phyloP scores from a whole-genome alignment of 306 rosid species.

The Calophaca sinica region DNA sequence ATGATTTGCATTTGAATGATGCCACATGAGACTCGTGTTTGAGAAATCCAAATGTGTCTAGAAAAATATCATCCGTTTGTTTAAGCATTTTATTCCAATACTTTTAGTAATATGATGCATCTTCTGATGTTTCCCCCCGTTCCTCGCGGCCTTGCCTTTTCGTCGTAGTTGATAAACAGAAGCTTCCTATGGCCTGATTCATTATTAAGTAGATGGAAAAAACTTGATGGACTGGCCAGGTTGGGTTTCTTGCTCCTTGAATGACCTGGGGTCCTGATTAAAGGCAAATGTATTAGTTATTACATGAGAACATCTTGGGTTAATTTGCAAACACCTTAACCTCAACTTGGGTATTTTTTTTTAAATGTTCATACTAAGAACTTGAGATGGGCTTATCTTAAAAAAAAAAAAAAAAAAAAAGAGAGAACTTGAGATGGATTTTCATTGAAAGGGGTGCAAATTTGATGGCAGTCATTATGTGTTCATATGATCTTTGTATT shows the following conservation, averaged over 20 bases:
- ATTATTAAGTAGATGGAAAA: conserved; percentile 19
- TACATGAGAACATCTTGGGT: conserved; percentile 11
- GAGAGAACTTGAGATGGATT: background rate
- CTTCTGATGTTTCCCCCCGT: background rate
- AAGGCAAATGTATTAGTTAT: background rate
- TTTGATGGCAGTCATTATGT: conserved; percentile 26
- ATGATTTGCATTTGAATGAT: too few relatives aligned
- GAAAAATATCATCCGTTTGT: background rate
- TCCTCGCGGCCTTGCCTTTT: background rate
- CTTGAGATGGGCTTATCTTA: background rate
- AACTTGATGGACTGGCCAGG: conserved; percentile 2
- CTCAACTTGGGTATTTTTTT: background rate
- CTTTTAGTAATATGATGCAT: background rate
- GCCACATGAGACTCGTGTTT: too few relatives aligned
- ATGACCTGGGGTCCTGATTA: background rate
- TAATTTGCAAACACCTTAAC: conserved; percentile 15
- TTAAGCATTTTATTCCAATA: conserved; percentile 4
- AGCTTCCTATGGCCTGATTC: conserved; percentile 17
- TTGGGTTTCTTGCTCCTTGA: conserved; percentile 17
- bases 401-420: too few relatives aligned
- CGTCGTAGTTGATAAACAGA: background rate
- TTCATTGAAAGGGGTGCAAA: conserved; percentile 30
- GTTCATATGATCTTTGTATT: conserved; percentile 22
- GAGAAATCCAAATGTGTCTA: too few relatives aligned
- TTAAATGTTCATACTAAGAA: background rate